These are phyloP conservation scores for Grigorovia transvaalensis DNA, from an alignment of 805 yeast genomes.

Conservation along the genomic window DNA sequence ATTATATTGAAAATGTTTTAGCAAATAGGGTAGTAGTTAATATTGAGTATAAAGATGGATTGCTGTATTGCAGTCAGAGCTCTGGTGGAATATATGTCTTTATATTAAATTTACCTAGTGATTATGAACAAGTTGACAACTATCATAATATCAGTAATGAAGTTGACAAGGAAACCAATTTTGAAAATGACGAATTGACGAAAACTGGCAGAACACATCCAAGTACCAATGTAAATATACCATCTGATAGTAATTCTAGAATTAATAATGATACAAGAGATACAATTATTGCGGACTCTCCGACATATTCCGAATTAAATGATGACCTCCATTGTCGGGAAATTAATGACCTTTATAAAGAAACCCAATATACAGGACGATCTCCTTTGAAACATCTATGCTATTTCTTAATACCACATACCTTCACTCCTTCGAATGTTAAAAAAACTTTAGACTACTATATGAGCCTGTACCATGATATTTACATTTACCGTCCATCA, in stretches of 20 bases:
- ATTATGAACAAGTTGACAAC: slow-evolving; percentile 15
- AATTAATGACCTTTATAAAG: slow-evolving; percentile 3
- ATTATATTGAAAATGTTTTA: background rate
- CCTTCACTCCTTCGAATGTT: background rate
- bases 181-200: background rate
- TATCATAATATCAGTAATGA: background rate
- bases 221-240: background rate
- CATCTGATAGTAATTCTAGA: background rate
- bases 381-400: slow-evolving; percentile 14
- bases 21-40: slow-evolving; percentile 12
- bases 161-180: background rate
- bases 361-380: slow-evolving; percentile 7
- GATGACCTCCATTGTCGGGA: slow-evolving; percentile 2
- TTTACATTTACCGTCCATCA: slow-evolving; percentile 14
- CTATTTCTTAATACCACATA: slow-evolving; percentile 15
- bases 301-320: background rate
- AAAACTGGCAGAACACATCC: background rate
- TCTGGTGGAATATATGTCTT: slow-evolving; percentile 18
- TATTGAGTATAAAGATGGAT: slow-evolving; percentile 17
- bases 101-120: slow-evolving; percentile 18
- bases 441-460: slow-evolving; percentile 1
- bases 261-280: background rate
- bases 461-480: slow-evolving; percentile 1
- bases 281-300: background rate
- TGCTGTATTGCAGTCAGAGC: slow-evolving; percentile 20